Evolutionary conservation across 1,284 basidiomycete species (phyloP).

Genomic region (Trichosporon faecale): DNA sequence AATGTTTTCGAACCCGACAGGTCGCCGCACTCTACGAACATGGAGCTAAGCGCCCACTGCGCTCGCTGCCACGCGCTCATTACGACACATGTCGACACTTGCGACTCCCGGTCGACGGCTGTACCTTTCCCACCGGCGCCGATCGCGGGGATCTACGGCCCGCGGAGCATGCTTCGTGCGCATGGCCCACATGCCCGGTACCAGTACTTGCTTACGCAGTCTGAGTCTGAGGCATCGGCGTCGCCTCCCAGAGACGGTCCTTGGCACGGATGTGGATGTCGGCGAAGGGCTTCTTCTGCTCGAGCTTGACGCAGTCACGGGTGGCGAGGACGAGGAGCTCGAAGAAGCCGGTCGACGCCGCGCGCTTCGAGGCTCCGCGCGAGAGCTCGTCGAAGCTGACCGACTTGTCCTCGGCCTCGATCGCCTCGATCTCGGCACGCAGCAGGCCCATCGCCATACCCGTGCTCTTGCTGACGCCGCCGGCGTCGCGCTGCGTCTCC

Average conservation of each 20-base stretch:
- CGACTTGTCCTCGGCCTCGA: slow-evolving; percentile 57
- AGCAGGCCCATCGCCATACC: slow-evolving; percentile 82
- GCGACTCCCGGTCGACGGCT: not conserved
- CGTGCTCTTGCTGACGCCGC: slow-evolving; percentile 84
- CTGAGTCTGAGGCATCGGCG: not conserved
- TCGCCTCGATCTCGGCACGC: slow-evolving; percentile 65
- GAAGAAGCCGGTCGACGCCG: slow-evolving; percentile 95
- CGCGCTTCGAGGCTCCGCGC: slow-evolving; percentile 68
- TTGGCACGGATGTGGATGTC: slow-evolving; percentile 83
- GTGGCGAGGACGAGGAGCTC: slow-evolving; percentile 92
- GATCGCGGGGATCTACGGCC: not conserved
- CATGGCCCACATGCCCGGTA: not conserved
- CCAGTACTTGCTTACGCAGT: not conserved
- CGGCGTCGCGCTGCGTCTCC: slow-evolving; percentile 10
- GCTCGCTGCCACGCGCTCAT: not conserved
- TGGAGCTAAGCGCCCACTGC: not conserved
- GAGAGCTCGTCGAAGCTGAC: slow-evolving; percentile 65
- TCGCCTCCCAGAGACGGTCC: slow-evolving; percentile 61
- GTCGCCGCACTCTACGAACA: not conserved
- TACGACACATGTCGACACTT: not conserved
- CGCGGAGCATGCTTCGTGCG: not conserved
- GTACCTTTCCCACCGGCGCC: not conserved
- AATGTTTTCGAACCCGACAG: not conserved
- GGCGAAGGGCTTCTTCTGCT: slow-evolving; percentile 71
- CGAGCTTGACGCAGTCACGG: slow-evolving; percentile 77